A percentile compares a stretch with the other conserved stretches of the same genome.
Conservation (phyloP, 495 filamentous ascomycete genomes). For the Amphirosellinia nigrospora region DNA sequence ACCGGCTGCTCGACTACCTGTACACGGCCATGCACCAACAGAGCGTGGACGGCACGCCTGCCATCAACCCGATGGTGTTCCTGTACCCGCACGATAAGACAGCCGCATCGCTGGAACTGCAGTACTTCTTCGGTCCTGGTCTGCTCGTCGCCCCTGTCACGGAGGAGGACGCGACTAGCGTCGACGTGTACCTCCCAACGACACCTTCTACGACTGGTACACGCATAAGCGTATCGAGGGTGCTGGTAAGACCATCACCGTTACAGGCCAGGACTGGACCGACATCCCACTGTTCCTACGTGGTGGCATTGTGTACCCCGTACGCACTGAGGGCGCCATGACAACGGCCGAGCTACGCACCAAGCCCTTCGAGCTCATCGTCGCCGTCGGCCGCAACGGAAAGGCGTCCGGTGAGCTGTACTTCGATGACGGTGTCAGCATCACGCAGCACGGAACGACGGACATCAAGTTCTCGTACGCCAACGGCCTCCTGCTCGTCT, state of each 20-base stretch:
- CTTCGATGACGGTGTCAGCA: slow-evolving; percentile 65
- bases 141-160: slow-evolving; percentile 78
- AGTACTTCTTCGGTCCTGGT: slow-evolving; percentile 77
- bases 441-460: slow-evolving; percentile 56
- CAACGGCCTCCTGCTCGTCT: slow-evolving; percentile 54
- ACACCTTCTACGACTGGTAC: slow-evolving; percentile 80
- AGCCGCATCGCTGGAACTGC: slow-evolving; percentile 64
- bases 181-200: slow-evolving; percentile 74
- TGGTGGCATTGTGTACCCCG: slow-evolving; percentile 72
- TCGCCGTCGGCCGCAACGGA: slow-evolving; percentile 63
- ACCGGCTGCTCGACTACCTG: slow-evolving; percentile 79
- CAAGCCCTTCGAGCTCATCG: slow-evolving; percentile 70
- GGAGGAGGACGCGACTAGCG: slow-evolving; percentile 65
- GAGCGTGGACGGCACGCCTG: slow-evolving; percentile 69
- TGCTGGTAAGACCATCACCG: slow-evolving; percentile 56
- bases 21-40: slow-evolving; percentile 77
- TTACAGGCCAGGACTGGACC: slow-evolving; percentile 62
- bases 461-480: slow-evolving; percentile 61
- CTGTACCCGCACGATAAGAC: slow-evolving; percentile 70
- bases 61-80: slow-evolving; percentile 73
- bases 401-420: slow-evolving; percentile 56
- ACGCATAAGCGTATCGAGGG: slow-evolving; percentile 65
- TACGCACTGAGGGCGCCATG: slow-evolving; percentile 64
- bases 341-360: slow-evolving; percentile 73
- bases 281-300: slow-evolving; percentile 76